phyloP scores from a whole-genome alignment of 345 rosid species.

The Hirschfeldia incana region DNA sequence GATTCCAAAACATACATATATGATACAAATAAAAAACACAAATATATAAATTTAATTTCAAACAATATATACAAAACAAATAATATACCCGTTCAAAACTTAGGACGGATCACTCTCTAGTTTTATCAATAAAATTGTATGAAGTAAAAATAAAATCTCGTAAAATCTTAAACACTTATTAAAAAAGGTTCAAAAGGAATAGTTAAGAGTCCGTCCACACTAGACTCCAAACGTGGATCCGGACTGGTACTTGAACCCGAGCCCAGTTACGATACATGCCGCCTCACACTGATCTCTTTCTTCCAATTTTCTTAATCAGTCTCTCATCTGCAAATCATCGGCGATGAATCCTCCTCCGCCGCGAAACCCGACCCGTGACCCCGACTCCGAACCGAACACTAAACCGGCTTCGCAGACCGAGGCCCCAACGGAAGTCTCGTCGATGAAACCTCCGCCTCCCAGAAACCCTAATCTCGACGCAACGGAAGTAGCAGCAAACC shows the following conservation, averaged over 20 bases:
- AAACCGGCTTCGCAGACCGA: conserved; percentile 14
- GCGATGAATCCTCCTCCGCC: conserved; percentile 69
- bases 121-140: too few relatives aligned
- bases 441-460: conserved; percentile 51
- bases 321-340: conserved; percentile 18
- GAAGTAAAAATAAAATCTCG: too few relatives aligned
- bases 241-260: neutral
- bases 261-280: conserved; percentile 4
- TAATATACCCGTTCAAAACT: too few relatives aligned
- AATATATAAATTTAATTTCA: too few relatives aligned
- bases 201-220: neutral
- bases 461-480: conserved; percentile 31
- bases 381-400: conserved; percentile 18
- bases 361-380: conserved; percentile 36
- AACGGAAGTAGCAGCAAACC: conserved; percentile 6
- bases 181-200: too few relatives aligned
- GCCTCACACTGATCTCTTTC: conserved; percentile 15
- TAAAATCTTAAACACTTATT: too few relatives aligned
- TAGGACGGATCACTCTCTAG: too few relatives aligned
- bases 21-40: too few relatives aligned
- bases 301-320: conserved; percentile 16
- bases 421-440: conserved; percentile 9
- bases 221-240: neutral
- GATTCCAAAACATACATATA: too few relatives aligned
- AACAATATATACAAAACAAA: too few relatives aligned